Percentiles rank a stretch among this genome's conserved stretches.
phyloP scores from a whole-genome alignment of 164 flowering plant species.

The Chimonanthus praecox region DNA sequence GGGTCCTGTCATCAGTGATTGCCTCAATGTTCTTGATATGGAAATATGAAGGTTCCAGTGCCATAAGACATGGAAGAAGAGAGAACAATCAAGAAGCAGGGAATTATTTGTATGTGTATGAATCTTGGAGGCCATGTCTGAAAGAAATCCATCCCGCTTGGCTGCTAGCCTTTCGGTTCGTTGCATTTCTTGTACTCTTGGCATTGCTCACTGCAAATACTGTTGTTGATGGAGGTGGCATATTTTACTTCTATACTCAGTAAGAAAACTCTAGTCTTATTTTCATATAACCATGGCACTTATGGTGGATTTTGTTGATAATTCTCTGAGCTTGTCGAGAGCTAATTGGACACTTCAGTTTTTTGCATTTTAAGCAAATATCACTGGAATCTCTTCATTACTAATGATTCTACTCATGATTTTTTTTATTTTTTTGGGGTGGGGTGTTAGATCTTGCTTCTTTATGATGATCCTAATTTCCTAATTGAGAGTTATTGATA shows the following conservation, averaged over 20 bases:
- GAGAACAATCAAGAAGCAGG: slow-evolving; percentile 14
- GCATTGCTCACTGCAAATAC: slow-evolving; percentile 40
- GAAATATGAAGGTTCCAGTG: slow-evolving; percentile 47
- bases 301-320: not conserved
- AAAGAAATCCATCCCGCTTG: slow-evolving; percentile 80
- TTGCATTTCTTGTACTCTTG: slow-evolving; percentile 55
- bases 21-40: slow-evolving; percentile 48
- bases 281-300: not conserved
- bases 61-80: slow-evolving; percentile 10
- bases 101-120: slow-evolving; percentile 62
- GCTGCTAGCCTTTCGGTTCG: slow-evolving; percentile 61
- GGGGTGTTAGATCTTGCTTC: no score
- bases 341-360: not conserved
- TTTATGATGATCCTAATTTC: no score
- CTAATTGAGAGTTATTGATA: no score
- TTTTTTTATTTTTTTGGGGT: no score
- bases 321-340: not conserved
- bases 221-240: slow-evolving; percentile 57
- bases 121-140: slow-evolving; percentile 82
- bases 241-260: slow-evolving; percentile 87
- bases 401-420: no score
- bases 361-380: no score
- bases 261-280: slow-evolving; percentile 29
- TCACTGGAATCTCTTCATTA: no score
- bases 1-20: slow-evolving; percentile 37